These are phyloP conservation scores for Emergomyces orientalis DNA, from an alignment of 2,329 filamentous ascomycete species.

Conservation along the genomic window DNA sequence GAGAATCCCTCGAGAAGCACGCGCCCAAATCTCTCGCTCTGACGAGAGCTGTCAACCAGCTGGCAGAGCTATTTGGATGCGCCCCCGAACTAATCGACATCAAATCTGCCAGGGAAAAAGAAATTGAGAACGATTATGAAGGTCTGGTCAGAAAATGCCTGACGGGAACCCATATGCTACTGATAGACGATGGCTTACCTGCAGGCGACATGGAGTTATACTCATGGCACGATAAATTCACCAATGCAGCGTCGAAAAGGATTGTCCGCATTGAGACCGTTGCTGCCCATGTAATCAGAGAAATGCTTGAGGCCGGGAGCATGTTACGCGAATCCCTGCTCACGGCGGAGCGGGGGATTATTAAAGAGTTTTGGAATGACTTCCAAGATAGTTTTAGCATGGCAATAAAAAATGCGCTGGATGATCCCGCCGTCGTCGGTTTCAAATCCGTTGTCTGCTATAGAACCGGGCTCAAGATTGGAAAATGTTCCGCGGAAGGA, in stretches of 20 bases:
- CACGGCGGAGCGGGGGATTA: background rate
- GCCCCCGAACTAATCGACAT: slow-evolving; percentile 54
- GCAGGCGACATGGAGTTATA: slow-evolving; percentile 49
- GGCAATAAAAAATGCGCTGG: slow-evolving; percentile 48
- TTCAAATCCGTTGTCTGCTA: slow-evolving; percentile 84
- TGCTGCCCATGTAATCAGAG: slow-evolving; percentile 53
- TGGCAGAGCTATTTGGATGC: slow-evolving; percentile 56
- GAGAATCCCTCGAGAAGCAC: slow-evolving; percentile 52
- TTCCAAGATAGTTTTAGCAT: slow-evolving; percentile 45
- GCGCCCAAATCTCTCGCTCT: slow-evolving; percentile 57
- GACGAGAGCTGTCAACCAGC: slow-evolving; percentile 58
- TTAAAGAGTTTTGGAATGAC: slow-evolving; percentile 7
- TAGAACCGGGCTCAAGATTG: slow-evolving; percentile 60
- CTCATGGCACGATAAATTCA: slow-evolving; percentile 57
- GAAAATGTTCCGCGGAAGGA: slow-evolving; percentile 39
- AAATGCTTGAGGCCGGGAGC: slow-evolving; percentile 32
- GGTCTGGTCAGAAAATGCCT: slow-evolving; percentile 57
- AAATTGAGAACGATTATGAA: slow-evolving; percentile 43
- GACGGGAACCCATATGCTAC: slow-evolving; percentile 59
- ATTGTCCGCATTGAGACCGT: slow-evolving; percentile 71
- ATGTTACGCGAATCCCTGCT: background rate
- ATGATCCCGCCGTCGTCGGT: slow-evolving; percentile 59
- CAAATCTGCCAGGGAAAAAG: slow-evolving; percentile 40
- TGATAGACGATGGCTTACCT: slow-evolving; percentile 69
- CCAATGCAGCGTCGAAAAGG: slow-evolving; percentile 54